A percentile compares a stretch with the other conserved stretches of the same genome.
Conservation (phyloP, 352 stramenopile genomes). For the Achlya hypogyna region DNA sequence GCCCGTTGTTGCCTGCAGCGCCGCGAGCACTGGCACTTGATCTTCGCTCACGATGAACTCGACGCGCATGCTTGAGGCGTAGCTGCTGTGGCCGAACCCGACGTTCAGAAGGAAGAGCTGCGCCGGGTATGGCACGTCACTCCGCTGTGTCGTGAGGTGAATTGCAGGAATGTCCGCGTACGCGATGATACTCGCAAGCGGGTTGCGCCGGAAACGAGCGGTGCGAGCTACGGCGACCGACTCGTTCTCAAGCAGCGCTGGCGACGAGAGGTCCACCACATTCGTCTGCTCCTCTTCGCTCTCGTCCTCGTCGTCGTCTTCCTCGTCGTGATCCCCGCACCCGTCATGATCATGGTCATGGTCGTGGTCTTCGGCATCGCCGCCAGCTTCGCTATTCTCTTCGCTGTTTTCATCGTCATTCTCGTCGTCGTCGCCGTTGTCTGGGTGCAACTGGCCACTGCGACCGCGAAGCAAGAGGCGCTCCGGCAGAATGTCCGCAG, state of each 20-base stretch:
- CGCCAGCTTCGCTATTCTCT: background rate
- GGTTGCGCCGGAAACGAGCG: background rate
- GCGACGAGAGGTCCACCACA: background rate
- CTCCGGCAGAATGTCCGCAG: slow-evolving; percentile 10
- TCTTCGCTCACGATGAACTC: background rate
- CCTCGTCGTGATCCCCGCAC: too few relatives aligned
- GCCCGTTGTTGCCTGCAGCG: background rate
- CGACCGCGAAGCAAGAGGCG: slow-evolving; percentile 13
- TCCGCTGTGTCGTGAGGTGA: background rate
- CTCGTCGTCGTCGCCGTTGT: background rate
- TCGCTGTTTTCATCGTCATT: slow-evolving; percentile 10
- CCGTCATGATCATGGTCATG: background rate
- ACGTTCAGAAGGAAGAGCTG: slow-evolving; percentile 12
- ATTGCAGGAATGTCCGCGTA: slow-evolving; percentile 9
- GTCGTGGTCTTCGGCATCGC: background rate
- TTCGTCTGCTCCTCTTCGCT: slow-evolving; percentile 3
- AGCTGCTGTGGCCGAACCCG: slow-evolving; percentile 9
- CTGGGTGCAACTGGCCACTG: background rate
- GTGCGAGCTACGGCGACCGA: background rate
- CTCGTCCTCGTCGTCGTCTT: slow-evolving; percentile 4
- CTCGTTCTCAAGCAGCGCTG: background rate
- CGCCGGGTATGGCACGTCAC: background rate
- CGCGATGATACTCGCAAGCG: slow-evolving; percentile 8
- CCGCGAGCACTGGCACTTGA: background rate
- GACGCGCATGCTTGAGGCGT: slow-evolving; percentile 1